These are phyloP conservation scores for Ascocoryne sarcoides DNA, from an alignment of 2,329 filamentous ascomycete species.

Conservation along the genomic window DNA sequence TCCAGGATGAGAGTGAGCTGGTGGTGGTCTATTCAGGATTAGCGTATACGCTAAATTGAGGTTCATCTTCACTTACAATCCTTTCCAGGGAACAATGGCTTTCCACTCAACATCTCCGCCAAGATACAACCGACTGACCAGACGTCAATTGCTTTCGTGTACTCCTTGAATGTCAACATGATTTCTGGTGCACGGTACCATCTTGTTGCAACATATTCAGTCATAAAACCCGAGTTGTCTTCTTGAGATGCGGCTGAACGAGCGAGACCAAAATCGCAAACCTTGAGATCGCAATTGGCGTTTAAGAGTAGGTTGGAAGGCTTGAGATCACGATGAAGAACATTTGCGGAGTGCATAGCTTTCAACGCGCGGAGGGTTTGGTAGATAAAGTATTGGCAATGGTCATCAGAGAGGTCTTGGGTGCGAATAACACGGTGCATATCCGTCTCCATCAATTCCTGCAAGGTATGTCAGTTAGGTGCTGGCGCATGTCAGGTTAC, in stretches of 20 bases:
- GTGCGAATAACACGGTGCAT: constrained; percentile 99
- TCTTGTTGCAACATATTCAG: constrained; percentile 97
- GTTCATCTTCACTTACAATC: constrained; percentile 61
- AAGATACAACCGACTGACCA: constrained; percentile 98
- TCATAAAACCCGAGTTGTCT: constrained; percentile 99
- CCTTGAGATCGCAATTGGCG: constrained; percentile 97
- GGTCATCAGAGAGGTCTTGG: constrained; percentile 95
- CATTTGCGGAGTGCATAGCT: constrained; percentile 98
- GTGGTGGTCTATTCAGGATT: constrained; percentile 66
- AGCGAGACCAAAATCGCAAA: constrained; percentile 96
- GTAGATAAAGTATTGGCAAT: constrained; percentile 99
- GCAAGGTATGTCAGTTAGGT: constrained; percentile 3
- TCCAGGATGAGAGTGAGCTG: constrained; percentile 95
- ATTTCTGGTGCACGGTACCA: constrained; percentile 99
- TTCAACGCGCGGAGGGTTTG: constrained; percentile 95
- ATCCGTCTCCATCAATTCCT: constrained; percentile 99
- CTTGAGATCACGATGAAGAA: constrained; percentile 94
- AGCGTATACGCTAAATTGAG: constrained; percentile 1
- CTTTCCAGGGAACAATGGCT: constrained; percentile 96
- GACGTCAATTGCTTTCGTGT: constrained; percentile 98
- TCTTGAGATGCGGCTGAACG: constrained; percentile 94
- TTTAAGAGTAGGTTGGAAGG: constrained; percentile 95
- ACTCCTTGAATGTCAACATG: constrained; percentile 99
- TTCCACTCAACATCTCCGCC: constrained; percentile 97
- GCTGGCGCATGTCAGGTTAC: background rate